A percentile compares a stretch with the other conserved stretches of the same genome.
Evolutionary conservation across 129 eudicot genomes (phyloP).

Genomic region (Rutidosis leptorrhynchoides): DNA sequence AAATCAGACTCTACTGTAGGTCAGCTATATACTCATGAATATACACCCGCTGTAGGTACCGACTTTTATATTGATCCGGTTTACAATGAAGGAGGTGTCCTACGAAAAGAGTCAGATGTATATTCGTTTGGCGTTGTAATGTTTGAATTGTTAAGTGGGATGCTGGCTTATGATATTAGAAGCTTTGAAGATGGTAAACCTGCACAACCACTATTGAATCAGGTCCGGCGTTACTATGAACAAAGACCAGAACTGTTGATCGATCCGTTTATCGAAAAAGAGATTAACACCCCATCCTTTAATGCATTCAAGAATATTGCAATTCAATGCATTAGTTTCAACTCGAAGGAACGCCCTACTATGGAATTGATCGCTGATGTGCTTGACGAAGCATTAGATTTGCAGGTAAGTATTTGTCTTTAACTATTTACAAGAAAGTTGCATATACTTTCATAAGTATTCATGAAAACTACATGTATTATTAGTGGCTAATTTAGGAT

Average conservation of each 20-base stretch:
- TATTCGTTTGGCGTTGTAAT: background rate
- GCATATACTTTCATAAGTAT: too few species aligned
- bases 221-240: background rate
- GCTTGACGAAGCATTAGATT: too few species aligned
- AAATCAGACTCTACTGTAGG: background rate
- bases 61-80: background rate
- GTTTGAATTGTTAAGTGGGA: slow-evolving; percentile 2
- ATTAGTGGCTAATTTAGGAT: too few species aligned
- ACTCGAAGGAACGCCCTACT: background rate
- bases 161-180: background rate
- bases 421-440: too few species aligned
- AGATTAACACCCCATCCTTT: background rate
- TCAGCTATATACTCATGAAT: background rate
- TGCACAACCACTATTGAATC: background rate
- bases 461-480: too few species aligned
- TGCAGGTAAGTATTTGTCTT: too few species aligned
- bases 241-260: background rate
- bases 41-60: background rate
- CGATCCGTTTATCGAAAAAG: background rate
- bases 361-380: background rate
- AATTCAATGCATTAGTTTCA: background rate
- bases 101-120: background rate
- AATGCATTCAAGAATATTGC: background rate
- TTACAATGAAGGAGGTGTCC: background rate
- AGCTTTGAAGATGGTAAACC: background rate